phyloP scores from a whole-genome alignment of 306 rosid species.

The Senna tora region DNA sequence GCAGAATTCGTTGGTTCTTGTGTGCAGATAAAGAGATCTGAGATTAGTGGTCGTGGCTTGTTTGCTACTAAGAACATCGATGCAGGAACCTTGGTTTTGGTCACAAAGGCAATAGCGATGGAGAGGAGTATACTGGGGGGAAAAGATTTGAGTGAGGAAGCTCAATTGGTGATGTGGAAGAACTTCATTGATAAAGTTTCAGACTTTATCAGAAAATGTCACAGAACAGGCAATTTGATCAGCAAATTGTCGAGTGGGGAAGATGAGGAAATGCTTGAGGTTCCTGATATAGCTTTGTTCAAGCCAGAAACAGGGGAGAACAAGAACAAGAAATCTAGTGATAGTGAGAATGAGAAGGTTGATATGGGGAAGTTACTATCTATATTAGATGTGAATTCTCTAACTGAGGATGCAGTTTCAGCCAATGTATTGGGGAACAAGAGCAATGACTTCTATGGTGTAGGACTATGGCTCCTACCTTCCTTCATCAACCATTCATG shows the following conservation, averaged over 20 bases:
- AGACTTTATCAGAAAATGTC: constrained; percentile 50
- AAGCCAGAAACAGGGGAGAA: constrained; percentile 50
- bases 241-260: constrained; percentile 66
- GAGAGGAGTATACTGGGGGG: constrained; percentile 78
- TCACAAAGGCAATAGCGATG: constrained; percentile 67
- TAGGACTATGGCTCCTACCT: constrained; percentile 83
- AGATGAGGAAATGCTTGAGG: constrained; percentile 66
- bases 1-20: constrained; percentile 74
- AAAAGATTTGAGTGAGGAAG: constrained; percentile 67
- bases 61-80: constrained; percentile 73
- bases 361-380: constrained; percentile 58
- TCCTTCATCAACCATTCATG: constrained; percentile 86
- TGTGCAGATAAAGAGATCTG: constrained; percentile 69
- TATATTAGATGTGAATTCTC: constrained; percentile 80
- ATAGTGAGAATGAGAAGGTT: constrained; percentile 39
- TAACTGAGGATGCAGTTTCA: constrained; percentile 68
- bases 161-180: constrained; percentile 90
- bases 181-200: constrained; percentile 63
- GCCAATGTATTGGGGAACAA: constrained; percentile 74
- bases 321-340: constrained; percentile 7
- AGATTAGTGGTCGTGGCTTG: constrained; percentile 73
- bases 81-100: constrained; percentile 66
- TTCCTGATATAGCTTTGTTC: constrained; percentile 60
- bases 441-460: constrained; percentile 70
- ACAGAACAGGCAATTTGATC: constrained; percentile 52